A percentile compares a stretch with the other conserved stretches of the same genome.
Evolutionary conservation across 2,329 filamentous ascomycete species (phyloP).

Genomic region (Aureobasidium subglaciale): DNA sequence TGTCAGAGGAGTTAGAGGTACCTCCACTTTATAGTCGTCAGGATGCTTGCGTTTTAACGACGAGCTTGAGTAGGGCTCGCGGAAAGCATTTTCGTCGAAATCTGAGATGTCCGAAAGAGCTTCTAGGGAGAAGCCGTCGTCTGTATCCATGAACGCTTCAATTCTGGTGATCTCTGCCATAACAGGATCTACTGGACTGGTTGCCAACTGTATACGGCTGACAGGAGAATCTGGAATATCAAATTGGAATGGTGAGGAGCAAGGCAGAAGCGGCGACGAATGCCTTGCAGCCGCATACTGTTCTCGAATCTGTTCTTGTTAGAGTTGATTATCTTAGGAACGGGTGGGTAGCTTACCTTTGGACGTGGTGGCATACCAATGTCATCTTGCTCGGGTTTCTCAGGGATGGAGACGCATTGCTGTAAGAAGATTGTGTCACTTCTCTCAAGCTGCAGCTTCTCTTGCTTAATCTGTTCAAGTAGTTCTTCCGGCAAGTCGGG

Average conservation of each 20-base stretch:
- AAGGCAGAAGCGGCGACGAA: not conserved
- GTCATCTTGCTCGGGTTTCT: not conserved
- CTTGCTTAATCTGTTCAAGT: slow-evolving; percentile 22
- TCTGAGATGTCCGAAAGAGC: not conserved
- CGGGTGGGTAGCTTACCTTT: not conserved
- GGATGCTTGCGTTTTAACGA: not conserved
- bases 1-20: not conserved
- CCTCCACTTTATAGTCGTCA: slow-evolving; percentile 13
- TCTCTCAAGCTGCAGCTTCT: slow-evolving; percentile 30
- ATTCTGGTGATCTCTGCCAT: not conserved
- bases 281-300: slow-evolving; percentile 3
- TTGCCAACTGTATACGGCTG: not conserved
- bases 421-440: slow-evolving; percentile 22
- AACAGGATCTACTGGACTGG: not conserved
- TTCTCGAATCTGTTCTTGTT: not conserved
- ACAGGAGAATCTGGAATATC: slow-evolving; percentile 2
- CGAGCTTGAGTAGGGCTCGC: not conserved
- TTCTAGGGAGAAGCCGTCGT: not conserved
- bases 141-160: not conserved
- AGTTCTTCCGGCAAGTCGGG: slow-evolving; percentile 24
- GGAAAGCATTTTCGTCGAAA: not conserved
- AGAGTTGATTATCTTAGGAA: not conserved
- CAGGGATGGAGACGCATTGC: not conserved
- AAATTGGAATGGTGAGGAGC: not conserved
- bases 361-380: not conserved